These are phyloP conservation scores for Emericellopsis cladophorae DNA, from an alignment of 2,329 filamentous ascomycete genomes.

Conservation along the genomic window DNA sequence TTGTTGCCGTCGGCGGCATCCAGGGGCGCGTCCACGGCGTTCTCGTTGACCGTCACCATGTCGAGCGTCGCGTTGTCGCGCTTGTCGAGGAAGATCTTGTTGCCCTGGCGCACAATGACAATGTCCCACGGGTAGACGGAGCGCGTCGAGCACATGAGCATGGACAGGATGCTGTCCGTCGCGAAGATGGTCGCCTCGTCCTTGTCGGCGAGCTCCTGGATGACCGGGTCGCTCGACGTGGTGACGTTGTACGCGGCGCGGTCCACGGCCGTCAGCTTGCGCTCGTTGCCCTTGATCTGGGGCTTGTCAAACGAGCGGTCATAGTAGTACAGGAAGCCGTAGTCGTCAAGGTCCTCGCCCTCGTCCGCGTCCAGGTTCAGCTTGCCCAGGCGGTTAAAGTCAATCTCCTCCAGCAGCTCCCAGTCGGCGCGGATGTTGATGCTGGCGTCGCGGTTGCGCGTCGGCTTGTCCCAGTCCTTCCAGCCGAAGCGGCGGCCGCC, in stretches of 20 bases:
- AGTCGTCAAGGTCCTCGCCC: slow-evolving; percentile 88
- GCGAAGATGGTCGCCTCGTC: slow-evolving; percentile 94
- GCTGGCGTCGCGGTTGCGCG: slow-evolving; percentile 88
- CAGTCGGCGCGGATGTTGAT: slow-evolving; percentile 95
- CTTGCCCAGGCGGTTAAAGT: slow-evolving; percentile 90
- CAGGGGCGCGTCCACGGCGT: slow-evolving; percentile 86
- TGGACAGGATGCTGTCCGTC: slow-evolving; percentile 92
- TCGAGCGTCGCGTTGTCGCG: slow-evolving; percentile 88
- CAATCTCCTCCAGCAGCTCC: slow-evolving; percentile 94
- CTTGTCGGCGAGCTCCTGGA: slow-evolving; percentile 93
- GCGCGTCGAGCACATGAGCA: slow-evolving; percentile 97
- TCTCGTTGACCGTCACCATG: slow-evolving; percentile 98
- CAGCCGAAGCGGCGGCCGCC: slow-evolving; percentile 87
- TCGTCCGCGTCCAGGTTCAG: slow-evolving; percentile 91
- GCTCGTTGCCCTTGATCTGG: slow-evolving; percentile 78
- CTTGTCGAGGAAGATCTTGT: slow-evolving; percentile 99
- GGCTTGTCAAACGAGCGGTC: slow-evolving; percentile 92
- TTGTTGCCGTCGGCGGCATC: slow-evolving; percentile 88
- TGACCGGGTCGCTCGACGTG: slow-evolving; percentile 88
- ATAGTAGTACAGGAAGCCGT: slow-evolving; percentile 98
- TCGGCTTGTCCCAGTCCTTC: slow-evolving; percentile 98
- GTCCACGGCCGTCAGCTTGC: slow-evolving; percentile 78
- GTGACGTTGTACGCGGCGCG: slow-evolving; percentile 97
- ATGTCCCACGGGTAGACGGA: slow-evolving; percentile 98
- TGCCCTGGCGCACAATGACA: slow-evolving; percentile 80